These are phyloP conservation scores for Corniculantispora saksenae DNA, from an alignment of 2,329 filamentous ascomycete genomes.

Conservation along the genomic window DNA sequence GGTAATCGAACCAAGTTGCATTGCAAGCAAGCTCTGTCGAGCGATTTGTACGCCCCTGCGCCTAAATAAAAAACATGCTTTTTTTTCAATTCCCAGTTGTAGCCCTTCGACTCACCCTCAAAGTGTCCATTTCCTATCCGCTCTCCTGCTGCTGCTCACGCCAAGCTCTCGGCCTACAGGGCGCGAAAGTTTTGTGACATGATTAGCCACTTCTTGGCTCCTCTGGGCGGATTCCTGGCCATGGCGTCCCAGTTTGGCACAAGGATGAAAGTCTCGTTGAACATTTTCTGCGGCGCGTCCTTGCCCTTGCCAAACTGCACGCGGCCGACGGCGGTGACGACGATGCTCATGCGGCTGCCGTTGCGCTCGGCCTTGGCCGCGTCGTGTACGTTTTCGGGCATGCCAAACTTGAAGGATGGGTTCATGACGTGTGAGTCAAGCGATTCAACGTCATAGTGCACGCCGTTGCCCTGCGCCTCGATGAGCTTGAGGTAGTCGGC, in stretches of 20 bases:
- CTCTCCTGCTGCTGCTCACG: background rate
- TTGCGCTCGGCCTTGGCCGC: conserved; percentile 48
- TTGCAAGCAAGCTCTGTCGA: background rate
- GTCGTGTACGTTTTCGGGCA: conserved; percentile 46
- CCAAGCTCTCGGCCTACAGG: conserved; percentile 35
- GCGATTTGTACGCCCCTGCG: conserved; percentile 8
- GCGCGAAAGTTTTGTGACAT: conserved; percentile 72
- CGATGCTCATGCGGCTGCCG: conserved; percentile 65
- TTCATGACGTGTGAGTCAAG: conserved; percentile 80
- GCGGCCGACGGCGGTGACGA: conserved; percentile 72
- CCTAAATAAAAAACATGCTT: background rate
- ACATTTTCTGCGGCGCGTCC: conserved; percentile 64
- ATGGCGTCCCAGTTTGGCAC: conserved; percentile 71
- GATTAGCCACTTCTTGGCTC: conserved; percentile 63
- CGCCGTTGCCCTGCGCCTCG: conserved; percentile 57
- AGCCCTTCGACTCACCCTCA: background rate
- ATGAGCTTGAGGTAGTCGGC: conserved; percentile 69
- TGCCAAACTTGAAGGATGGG: conserved; percentile 60
- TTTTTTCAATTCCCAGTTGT: too few species aligned
- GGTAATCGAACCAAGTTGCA: background rate
- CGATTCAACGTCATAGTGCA: conserved; percentile 72
- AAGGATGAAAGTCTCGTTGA: conserved; percentile 79
- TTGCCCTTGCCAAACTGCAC: conserved; percentile 67
- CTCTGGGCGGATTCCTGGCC: conserved; percentile 53
- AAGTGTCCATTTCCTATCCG: background rate